Evolutionary conservation across 306 rosid species (phyloP).

Genomic region (Fagus crenata): DNA sequence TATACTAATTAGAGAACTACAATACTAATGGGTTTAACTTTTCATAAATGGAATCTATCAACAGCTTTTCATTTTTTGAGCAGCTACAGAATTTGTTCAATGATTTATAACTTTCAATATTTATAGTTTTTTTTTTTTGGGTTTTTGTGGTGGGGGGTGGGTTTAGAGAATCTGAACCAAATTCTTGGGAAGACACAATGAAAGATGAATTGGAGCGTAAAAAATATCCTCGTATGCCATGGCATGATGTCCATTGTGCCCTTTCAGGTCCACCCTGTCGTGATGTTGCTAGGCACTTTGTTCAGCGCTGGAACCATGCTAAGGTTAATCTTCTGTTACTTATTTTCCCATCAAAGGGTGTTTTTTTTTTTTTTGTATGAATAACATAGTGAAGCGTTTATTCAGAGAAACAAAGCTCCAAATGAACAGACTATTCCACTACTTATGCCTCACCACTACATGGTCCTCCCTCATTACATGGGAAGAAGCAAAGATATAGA

Average conservation of each 20-base stretch:
- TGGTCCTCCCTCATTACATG: conserved; percentile 99
- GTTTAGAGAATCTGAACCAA: conserved; percentile 94
- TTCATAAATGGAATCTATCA: background rate
- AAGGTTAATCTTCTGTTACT: conserved; percentile 53
- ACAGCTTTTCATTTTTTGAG: background rate
- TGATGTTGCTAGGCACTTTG: conserved; percentile 96
- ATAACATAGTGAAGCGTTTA: conserved; percentile 18
- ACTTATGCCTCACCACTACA: conserved; percentile 98
- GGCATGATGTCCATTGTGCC: conserved; percentile 99
- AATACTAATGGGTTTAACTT: background rate
- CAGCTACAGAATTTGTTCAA: background rate
- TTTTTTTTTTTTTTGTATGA: background rate
- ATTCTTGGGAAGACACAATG: conserved; percentile 98
- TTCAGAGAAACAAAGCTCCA: conserved; percentile 96
- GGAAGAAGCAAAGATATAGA: conserved; percentile 58
- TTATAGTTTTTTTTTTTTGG: background rate
- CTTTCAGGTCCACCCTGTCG: conserved; percentile 99
- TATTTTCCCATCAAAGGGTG: background rate
- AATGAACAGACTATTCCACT: conserved; percentile 86
- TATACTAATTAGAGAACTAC: no score
- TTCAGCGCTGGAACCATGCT: conserved; percentile 99
- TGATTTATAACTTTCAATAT: background rate
- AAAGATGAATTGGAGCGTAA: conserved; percentile 92
- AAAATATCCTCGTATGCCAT: conserved; percentile 96
- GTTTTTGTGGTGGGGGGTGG: no score